Base-by-base conservation (phyloP, 495 filamentous ascomycete species). In the Jackrogersella minutella region DNA sequence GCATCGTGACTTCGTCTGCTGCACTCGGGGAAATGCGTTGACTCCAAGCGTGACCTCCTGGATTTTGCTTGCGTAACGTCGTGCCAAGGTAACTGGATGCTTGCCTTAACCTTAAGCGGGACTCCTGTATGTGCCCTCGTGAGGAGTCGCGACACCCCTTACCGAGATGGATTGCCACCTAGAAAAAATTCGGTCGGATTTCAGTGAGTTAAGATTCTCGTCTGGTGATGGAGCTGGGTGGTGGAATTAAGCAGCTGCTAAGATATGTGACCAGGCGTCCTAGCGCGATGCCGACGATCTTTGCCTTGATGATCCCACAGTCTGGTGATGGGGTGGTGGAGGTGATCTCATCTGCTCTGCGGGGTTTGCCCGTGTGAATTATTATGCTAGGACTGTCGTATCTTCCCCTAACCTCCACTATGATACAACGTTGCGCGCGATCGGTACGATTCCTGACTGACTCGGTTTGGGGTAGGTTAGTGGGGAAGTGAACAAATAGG, bases 271-370 rank as follows among this genome's bases (percentile, higher is more conserved):
- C 58, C 41, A n/a, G n/a, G 19, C 19, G 19, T 46, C 34, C 34
- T 28, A 33, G 44, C 40, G 46, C 53, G 49, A 26, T 8, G 31
- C 22, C n/a, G 58, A 17, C 22, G 59, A 64, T 68, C 54, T 53
- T 68, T 41, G 16, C 28, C 24, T 50, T 17, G 59, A 44, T 36
- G 16, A 47, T 31, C 22, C 1, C 11, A 19, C 10, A 13, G 50
- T 57, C 58, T 46, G 44, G 31, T 62, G 64, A 46, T 53, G 44
- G 16, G 46, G 22, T 21, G 26, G 58, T 46, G 64, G 30, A 46
- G 52, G 17, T 62, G 59, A 68, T 63, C 66, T 64, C 59, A 68
- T 68, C n/a, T 31, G 24, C 11, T 14, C 40, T 64, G 66, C 59
- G 65, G 65, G 65, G 65, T 62, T 24, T 17, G 28, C 34, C 33